phyloP scores from a whole-genome alignment of 169 alveolate species.

The Perkinsus marinus region DNA sequence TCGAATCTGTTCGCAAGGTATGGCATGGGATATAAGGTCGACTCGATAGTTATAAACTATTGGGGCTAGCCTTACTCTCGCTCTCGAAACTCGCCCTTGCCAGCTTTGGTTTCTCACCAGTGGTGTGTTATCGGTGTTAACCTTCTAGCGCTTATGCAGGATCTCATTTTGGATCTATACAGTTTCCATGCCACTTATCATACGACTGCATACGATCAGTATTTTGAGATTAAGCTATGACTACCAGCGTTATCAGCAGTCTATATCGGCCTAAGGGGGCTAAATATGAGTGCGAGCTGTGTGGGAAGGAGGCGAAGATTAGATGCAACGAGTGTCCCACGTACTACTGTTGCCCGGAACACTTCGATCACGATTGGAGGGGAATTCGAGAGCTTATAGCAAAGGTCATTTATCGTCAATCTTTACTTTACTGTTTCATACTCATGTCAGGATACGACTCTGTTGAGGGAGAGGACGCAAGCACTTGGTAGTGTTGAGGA shows the following conservation, averaged over 20 bases:
- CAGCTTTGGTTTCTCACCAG: no score
- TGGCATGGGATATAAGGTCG: no score
- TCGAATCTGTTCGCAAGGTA: no score
- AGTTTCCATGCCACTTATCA: no score
- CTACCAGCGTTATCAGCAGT: neutral
- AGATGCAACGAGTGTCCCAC: neutral
- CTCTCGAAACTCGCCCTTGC: no score
- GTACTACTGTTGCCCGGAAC: neutral
- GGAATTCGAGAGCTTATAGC: neutral
- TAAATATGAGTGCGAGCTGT: neutral
- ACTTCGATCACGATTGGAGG: constrained; percentile 2
- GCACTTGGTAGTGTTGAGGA: neutral
- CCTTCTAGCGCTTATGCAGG: no score
- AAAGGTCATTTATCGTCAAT: neutral
- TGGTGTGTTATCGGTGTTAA: no score
- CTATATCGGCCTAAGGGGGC: neutral
- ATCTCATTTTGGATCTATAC: no score
- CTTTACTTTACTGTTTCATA: no score
- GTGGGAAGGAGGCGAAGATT: neutral
- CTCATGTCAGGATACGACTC: neutral
- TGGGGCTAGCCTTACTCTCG: no score
- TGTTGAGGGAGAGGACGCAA: neutral
- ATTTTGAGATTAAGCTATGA: neutral
- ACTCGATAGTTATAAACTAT: no score
- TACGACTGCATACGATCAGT: no score